Base-by-base conservation (phyloP, 1,284 basidiomycete genomes). In the Malassezia dermatis region DNA sequence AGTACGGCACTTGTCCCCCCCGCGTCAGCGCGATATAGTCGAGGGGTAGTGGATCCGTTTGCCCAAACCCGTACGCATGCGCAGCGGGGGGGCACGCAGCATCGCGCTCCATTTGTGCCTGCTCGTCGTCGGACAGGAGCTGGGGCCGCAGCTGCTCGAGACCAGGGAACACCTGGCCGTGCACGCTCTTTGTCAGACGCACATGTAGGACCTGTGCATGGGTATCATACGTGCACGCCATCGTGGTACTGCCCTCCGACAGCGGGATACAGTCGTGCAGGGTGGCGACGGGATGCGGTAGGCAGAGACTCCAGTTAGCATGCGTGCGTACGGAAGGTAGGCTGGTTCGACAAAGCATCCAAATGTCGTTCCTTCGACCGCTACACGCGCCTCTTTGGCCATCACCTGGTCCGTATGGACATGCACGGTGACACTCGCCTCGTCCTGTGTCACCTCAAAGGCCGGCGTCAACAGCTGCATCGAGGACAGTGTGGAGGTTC, bases 311-410 rank as follows among this genome's bases (percentile, higher is more conserved):
- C 26, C 11, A 8, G 23, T 45, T 5, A 30, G 50, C 8, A n/a
- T 1, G 28, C 7, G 21, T 10, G 26, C 53, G 48, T 44, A 56
- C 55, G 55, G 55, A 8, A 57, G 40, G 37, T 54, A 59, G 2
- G 43, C 4, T 1, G 54, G 49, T 11, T 49, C 44, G 2, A 48
- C 26, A 19, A 24, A 51, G 35, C 53, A 59, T 4, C 53, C 49
- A 40, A 56, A 54, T n/a, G 52, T 59, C 0, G 28, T 26, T 2
- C 24, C 48, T 8, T 58, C 37, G 11, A 47, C 56, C 4, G 27
- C 53, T 13, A 37, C 24, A 15, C 53, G 51, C n/a, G 48, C 51
- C 8, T 13, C 21, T 1, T 21, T 19, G n/a, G 52, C 26, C 34
- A 30, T 17, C 17, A 34, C 17, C 10, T 21, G 31, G 3, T 13